These are phyloP conservation scores for Candida hungchunana DNA, from an alignment of 805 yeast species.

Conservation along the genomic window DNA sequence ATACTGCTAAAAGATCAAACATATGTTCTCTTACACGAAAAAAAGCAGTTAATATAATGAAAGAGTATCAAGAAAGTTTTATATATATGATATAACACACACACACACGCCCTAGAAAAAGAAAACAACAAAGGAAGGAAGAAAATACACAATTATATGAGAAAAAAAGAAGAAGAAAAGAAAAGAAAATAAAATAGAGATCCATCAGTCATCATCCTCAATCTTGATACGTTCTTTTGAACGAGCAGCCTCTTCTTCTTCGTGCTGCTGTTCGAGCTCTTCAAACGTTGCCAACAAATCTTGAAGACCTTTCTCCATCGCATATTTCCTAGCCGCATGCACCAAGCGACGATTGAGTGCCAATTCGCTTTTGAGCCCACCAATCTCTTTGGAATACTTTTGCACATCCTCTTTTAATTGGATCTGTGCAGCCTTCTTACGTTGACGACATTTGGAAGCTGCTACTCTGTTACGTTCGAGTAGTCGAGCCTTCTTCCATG, in stretches of 20 bases:
- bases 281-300: conserved; percentile 3
- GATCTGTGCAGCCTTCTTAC: conserved; percentile 65
- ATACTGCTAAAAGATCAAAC: conserved; percentile 9
- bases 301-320: conserved; percentile 1
- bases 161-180: too few relatives aligned
- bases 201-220: conserved; percentile 1
- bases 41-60: too few relatives aligned
- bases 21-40: conserved; percentile 1
- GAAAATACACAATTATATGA: too few relatives aligned
- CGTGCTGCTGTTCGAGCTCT: not conserved
- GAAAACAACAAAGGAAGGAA: too few relatives aligned
- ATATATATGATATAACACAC: too few relatives aligned
- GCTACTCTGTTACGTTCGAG: conserved; percentile 64
- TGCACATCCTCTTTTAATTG: conserved; percentile 60
- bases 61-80: too few relatives aligned
- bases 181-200: too few relatives aligned
- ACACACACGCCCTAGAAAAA: too few relatives aligned
- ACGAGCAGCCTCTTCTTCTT: too few relatives aligned
- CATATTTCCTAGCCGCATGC: conserved; percentile 3
- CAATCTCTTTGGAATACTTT: conserved; percentile 42
- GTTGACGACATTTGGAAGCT: conserved; percentile 63
- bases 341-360: conserved; percentile 6
- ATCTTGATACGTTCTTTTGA: too few relatives aligned
- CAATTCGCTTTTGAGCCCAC: conserved; percentile 33
- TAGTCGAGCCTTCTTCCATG: conserved; percentile 61